Base-by-base conservation (phyloP, 306 rosid species). In the Prunus campanulata region DNA sequence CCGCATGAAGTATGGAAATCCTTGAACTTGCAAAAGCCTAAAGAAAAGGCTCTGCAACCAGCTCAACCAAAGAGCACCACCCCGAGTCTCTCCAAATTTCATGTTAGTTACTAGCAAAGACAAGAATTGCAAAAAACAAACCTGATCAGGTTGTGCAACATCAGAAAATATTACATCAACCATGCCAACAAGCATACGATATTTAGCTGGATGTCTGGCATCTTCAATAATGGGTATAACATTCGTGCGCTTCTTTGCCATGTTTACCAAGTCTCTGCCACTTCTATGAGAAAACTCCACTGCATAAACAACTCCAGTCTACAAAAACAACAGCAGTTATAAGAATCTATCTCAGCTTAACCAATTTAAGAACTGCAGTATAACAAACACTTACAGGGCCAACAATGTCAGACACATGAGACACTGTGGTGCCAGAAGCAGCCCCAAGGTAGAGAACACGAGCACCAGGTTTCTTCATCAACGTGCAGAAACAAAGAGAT, bases 61-160 rank as follows among this genome's bases (percentile, higher is more conserved):
- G 11, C 25, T 52, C 18, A 32, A n/a, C 50, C 47, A 70, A 50
- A 29, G 18, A 68, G 27, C 18, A 51, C 1, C n/a, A 18, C 2
- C 25, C 27, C 2, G 1, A 1, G 6, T 47, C 13, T 11, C 8
- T 11, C 64, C 18, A 70, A 50, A 13, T 54, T 70, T 24, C 5
- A 30, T 18, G 0, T 50, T 8, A 18, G 74, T 16, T 50, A 27
- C 2, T 11, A 12, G 18, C 42, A 27, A 51, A 29, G 2, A 65
- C 13, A 1, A 64, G 30, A 11, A 3, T 2, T 32, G 32, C 59
- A 70, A 76, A 50, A n/a, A 8, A 69, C 79, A 77, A 46, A 94
- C 98, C 97, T 92, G 98, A 84, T 94, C 97, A 6, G 97, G 98
- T 77, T 92, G 97, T 5, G 99, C 99, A 82, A 94, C 99, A 83